These are phyloP conservation scores for Microcos paniculata DNA, from an alignment of 345 rosid genomes.

Conservation along the genomic window DNA sequence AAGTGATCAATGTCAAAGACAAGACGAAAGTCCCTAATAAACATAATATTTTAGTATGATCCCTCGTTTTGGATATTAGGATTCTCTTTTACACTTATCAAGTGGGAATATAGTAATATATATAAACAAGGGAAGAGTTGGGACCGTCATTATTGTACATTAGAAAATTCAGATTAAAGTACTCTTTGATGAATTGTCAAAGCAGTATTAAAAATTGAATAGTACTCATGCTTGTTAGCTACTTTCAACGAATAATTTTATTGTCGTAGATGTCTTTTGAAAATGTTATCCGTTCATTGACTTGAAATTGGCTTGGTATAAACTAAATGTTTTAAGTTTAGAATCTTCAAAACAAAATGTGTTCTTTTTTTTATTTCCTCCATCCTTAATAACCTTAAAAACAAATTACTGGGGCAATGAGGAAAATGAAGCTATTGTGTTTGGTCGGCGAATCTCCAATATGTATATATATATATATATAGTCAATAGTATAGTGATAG, in stretches of 20 bases:
- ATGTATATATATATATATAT: too few relatives aligned
- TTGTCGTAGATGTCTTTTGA: not conserved
- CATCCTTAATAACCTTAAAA: not conserved
- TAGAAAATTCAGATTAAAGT: not conserved
- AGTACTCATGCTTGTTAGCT: not conserved
- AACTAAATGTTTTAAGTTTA: too few relatives aligned
- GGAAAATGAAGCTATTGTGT: not conserved
- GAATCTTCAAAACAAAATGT: too few relatives aligned
- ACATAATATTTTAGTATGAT: not conserved
- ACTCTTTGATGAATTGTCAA: not conserved
- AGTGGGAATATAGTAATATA: not conserved
- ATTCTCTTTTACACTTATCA: slow-evolving; percentile 3
- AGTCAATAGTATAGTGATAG: not conserved
- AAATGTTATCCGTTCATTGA: not conserved
- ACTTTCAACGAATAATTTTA: not conserved
- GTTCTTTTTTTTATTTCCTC: not conserved
- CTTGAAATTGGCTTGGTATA: not conserved
- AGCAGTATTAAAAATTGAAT: not conserved
- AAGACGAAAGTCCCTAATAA: not conserved
- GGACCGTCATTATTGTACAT: not conserved
- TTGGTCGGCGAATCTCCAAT: not conserved
- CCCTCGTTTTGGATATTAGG: not conserved
- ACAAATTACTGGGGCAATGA: not conserved
- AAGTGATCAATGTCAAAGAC: not conserved
- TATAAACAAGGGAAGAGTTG: not conserved